Percentiles rank a stretch among this genome's conserved stretches.
phyloP scores from a whole-genome alignment of 495 filamentous ascomycete genomes.

The Lepidopterella palustris region DNA sequence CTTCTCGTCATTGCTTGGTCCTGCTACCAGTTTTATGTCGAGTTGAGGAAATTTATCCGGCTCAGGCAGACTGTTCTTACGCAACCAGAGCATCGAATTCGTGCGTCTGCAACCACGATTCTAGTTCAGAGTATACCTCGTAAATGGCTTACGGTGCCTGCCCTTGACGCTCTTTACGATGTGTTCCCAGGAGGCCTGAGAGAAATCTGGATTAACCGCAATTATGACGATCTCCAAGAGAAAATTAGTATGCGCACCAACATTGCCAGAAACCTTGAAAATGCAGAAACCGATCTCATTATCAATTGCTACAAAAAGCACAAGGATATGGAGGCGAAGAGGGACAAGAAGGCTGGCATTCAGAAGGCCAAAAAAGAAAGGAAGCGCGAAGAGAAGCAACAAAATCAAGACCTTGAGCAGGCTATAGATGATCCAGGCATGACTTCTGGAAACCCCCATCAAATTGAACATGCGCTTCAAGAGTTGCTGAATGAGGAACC shows the following conservation, averaged over 20 bases:
- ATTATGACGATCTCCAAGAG: constrained; percentile 78
- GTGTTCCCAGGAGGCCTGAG: constrained; percentile 93
- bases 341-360: constrained; percentile 49
- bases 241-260: constrained; percentile 74
- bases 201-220: constrained; percentile 94
- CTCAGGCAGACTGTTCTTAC: constrained; percentile 91
- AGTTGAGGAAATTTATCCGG: constrained; percentile 86
- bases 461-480: constrained; percentile 64
- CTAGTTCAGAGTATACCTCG: constrained; percentile 82
- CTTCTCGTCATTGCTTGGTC: constrained; percentile 75
- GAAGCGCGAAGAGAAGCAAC: constrained; percentile 25
- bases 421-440: constrained; percentile 64
- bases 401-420: constrained; percentile 48
- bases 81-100: constrained; percentile 87
- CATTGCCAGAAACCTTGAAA: constrained; percentile 67
- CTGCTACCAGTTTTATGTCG: constrained; percentile 80
- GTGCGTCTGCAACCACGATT: constrained; percentile 94
- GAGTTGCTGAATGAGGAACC: constrained; percentile 54
- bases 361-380: constrained; percentile 49
- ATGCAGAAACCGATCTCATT: constrained; percentile 79
- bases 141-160: constrained; percentile 79
- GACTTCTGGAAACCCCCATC: constrained; percentile 77
- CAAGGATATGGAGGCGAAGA: constrained; percentile 55
- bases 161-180: constrained; percentile 80
- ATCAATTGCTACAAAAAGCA: constrained; percentile 70